Base-by-base conservation (phyloP, 1,284 basidiomycete genomes). In the Porphyrellus sp. region DNA sequence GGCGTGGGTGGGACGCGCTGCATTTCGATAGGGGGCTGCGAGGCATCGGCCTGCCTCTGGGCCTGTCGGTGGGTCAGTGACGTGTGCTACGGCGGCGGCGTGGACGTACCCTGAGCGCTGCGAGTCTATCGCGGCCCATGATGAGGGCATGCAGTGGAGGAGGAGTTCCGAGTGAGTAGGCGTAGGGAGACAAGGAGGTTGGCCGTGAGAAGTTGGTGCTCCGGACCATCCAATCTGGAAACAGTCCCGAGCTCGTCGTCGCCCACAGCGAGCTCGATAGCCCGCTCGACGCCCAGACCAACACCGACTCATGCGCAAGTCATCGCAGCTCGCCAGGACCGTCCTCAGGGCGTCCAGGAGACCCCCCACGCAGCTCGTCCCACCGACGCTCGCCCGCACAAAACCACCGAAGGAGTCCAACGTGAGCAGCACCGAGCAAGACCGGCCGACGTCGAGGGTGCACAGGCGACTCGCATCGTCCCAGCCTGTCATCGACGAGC, bases 381-480 rank as follows among this genome's bases (percentile, higher is more conserved):
- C 61, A 12, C 43, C 54, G 11, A 42, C 52, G 8, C 63, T 68
- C 27, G 64, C 59, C 2, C 63, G 67, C 47, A 53, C 65, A 43
- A 65, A 52, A 33, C 34, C 61, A 1, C 60, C 64, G 1, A 65
- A 64, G 40, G 66, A 64, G 35, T 27, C 45, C 42, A 55, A 18
- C 38, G 46, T 51, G 34, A 27, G 51, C 49, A 52, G n/a, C 42
- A 39, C 63, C 31, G 31, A 65, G 30, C 50, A 63, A 5, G 49
- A 60, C 31, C 57, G 51, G 13, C 54, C 63, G 18, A 53, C 64
- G 2, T 62, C 70, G 43, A 67, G 63, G 20, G 67, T 72, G 27
- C 62, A 66, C 35, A 71, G 64, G 59, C 72, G 72, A 43, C 62
- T 70, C 23, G 67, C 68, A 5, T 72, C 70, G 5, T 67, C 70